Evolutionary conservation across 495 filamentous ascomycete species (phyloP), one percentile per base, ranked within the genome.

Genomic region (Penicillium manginii): DNA sequence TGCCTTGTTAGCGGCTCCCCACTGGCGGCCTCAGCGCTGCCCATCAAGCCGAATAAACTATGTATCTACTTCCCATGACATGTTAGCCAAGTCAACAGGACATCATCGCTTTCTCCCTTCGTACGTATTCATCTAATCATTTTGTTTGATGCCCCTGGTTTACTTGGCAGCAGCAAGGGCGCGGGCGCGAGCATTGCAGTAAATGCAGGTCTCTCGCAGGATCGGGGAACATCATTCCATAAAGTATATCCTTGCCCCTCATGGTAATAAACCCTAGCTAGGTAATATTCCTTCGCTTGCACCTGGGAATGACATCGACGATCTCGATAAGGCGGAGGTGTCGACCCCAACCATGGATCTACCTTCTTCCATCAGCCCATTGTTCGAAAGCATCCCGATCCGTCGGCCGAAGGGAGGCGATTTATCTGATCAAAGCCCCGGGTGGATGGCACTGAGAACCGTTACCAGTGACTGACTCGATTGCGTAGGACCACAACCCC

Each of bases 161-260:
- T 31, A n/a, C 57, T 59, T 52, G 40, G 53, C 58, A 51, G 18
- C 66, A 66, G 66, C 52, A 68, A 66, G 65, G 60, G 63, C 21
- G 42, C 51, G 56, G 55, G 45, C 53, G 55, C 39, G 9, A 57
- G 51, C 65, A 61, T 65, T 62, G 51, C 49, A 15, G 3, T 23
- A 7, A 35, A 42, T 64, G 62, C 61, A 61, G 29, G 48, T 58
- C 60, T 57, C 23, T 14, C 37, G 37, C 48, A 23, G 19, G 18
- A 19, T 12, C 35, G 35, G 35, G 47, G 51, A 45, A 58, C 10
- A 57, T 59, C 62, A 67, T 67, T 67, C 65, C 59, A 52, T 50
- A 33, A 54, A 49, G 47, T 48, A 40, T 48, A 52, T 43, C 43
- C 12, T 22, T 57, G 8, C 40, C 43, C 26, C 42, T 29, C 35